Base-by-base conservation (phyloP, 345 rosid species). In the Mercurialis annua region DNA sequence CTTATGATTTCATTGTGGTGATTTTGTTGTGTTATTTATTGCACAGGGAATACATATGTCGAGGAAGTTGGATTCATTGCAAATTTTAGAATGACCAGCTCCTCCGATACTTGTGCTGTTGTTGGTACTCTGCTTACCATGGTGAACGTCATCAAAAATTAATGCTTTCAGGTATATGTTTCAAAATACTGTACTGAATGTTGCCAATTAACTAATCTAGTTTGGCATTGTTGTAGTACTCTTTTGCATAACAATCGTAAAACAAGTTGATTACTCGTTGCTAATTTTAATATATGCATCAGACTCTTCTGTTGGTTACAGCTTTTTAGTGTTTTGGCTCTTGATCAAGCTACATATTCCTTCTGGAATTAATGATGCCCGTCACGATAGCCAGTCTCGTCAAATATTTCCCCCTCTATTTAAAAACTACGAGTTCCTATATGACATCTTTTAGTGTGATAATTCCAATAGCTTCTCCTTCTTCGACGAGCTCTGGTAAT, bases 361-460 rank as follows among this genome's bases (percentile, higher is more conserved):
- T 42, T 61, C 24, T 8, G 38, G 10, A 14, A 53, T 18, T 23
- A 59, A 29, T 44, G 38, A 18, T 59, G 20, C 53, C 20, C 51
- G 16, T 57, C 40, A 0, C 56, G 90, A 67, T 89, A 87, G 76
- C 90, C 98, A 0, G 97, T 90, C 80, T 93, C 91, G 26, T 90
- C 96, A 47, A 83, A 93, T 52, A 93, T 93, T 80, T 93, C 97
- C 85, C 90, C 98, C 96, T 90, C 60, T 6, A 42, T 20, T 11
- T 24, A 5, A n/a, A 31, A 24, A 47, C 20, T 20, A 11, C 23
- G 23, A 16, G 87, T 72, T 89, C 95, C 76, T 94, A 97, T 66
- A 91, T 91, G 72, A 94, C 92, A 80, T 94, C 99, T 80, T 91
- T 97, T 86, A 87, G 83, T 34, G 97, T 87, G 62, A 91, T 89